phyloP scores from a whole-genome alignment of 169 alveolate species.

The Toxoplasma gondii region DNA sequence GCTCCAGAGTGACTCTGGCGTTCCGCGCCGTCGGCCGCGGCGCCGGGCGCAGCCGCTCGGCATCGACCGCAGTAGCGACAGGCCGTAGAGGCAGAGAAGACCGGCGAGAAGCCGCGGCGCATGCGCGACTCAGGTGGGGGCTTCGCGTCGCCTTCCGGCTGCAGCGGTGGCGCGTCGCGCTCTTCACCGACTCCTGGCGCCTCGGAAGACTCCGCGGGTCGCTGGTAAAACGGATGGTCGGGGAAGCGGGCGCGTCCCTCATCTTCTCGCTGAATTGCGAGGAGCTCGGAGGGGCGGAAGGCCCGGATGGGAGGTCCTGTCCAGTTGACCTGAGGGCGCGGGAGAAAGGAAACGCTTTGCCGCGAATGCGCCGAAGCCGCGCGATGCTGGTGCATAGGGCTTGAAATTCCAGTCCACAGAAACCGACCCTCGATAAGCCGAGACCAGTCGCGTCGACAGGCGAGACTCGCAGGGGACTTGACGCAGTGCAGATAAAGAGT shows the following conservation, averaged over 20 bases:
- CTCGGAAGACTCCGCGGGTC: not conserved
- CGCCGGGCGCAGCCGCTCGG: not conserved
- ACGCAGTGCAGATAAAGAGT: not conserved
- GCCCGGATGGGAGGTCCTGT: conserved; percentile 28
- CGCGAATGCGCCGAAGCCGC: not conserved
- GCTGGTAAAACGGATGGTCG: not conserved
- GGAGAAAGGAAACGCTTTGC: not conserved
- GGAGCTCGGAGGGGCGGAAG: conserved; percentile 1
- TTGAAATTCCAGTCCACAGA: not conserved
- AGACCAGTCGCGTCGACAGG: not conserved
- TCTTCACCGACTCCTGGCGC: not conserved
- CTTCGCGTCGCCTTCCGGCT: not conserved
- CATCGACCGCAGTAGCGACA: conserved; percentile 24
- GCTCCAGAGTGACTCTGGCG: not conserved
- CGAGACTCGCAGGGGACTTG: not conserved
- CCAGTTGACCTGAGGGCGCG: not conserved
- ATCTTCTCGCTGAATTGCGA: not conserved
- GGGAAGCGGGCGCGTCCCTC: not conserved
- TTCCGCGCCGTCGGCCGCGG: not conserved
- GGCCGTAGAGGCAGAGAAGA: not conserved
- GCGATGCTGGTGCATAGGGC: too few species aligned
- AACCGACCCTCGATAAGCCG: not conserved
- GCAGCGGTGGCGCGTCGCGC: not conserved
- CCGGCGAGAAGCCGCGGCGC: not conserved
- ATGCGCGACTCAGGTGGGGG: too few species aligned